phyloP scores from a whole-genome alignment of 2,329 filamentous ascomycete species.

The Cylindrodendrum hubeiense region DNA sequence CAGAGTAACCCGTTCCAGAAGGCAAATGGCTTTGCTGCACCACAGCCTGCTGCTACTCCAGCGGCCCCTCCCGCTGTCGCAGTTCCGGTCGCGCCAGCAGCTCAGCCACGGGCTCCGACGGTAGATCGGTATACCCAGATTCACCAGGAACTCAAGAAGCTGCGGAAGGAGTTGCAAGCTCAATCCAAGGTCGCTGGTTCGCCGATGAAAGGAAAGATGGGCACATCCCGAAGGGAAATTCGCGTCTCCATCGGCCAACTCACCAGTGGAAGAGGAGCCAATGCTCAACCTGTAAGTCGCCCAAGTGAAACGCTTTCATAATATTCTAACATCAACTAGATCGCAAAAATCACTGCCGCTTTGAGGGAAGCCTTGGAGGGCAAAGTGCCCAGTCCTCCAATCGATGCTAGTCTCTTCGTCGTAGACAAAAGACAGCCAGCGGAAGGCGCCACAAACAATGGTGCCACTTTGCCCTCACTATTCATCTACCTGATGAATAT shows the following conservation, averaged over 20 bases:
- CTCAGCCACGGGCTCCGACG: slow-evolving; percentile 23
- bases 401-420: slow-evolving; percentile 69
- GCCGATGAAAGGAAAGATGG: slow-evolving; percentile 73
- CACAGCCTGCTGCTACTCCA: slow-evolving; percentile 16
- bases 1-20: slow-evolving; percentile 32
- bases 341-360: slow-evolving; percentile 51
- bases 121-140: slow-evolving; percentile 67
- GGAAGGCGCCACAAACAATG: slow-evolving; percentile 65
- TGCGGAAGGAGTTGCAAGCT: slow-evolving; percentile 72
- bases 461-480: slow-evolving; percentile 69
- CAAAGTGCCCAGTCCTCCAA: slow-evolving; percentile 61
- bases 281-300: slow-evolving; percentile 57
- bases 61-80: slow-evolving; percentile 6
- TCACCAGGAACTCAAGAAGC: slow-evolving; percentile 76
- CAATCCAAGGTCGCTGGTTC: slow-evolving; percentile 62
- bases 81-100: no score
- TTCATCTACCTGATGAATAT: slow-evolving; percentile 83
- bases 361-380: slow-evolving; percentile 68
- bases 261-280: slow-evolving; percentile 73
- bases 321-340: slow-evolving; percentile 43
- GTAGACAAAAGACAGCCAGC: slow-evolving; percentile 58
- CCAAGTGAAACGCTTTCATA: neutral
- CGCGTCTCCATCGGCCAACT: slow-evolving; percentile 81
- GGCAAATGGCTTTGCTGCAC: slow-evolving; percentile 22
- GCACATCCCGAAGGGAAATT: slow-evolving; percentile 79